phyloP scores from a whole-genome alignment of 108 stramenopile species.

The Discostella stelligeroides region DNA sequence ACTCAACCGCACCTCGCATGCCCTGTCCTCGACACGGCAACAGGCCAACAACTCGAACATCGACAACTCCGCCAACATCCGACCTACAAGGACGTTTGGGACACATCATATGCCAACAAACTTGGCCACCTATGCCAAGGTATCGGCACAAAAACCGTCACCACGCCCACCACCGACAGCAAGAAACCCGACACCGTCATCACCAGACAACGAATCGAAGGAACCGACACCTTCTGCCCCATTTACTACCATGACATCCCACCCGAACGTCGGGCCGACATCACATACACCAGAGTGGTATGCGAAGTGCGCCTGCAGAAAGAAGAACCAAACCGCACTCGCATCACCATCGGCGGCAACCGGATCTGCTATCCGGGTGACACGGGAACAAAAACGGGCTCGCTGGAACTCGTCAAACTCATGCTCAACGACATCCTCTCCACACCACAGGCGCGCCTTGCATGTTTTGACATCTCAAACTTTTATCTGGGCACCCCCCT shows the following conservation, averaged over 20 bases:
- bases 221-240: conserved; percentile 5
- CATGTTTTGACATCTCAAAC: conserved; percentile 46
- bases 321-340: conserved; percentile 15
- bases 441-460: conserved; percentile 15
- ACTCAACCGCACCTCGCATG: background rate
- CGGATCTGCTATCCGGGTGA: conserved; percentile 33
- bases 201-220: background rate
- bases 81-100: background rate
- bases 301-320: conserved; percentile 35
- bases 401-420: conserved; percentile 41
- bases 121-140: conserved; percentile 14
- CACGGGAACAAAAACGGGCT: conserved; percentile 31
- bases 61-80: background rate
- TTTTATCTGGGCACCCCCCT: conserved; percentile 51
- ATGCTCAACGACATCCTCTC: conserved; percentile 55
- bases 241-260: conserved; percentile 2
- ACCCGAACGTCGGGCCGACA: background rate
- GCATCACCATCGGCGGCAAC: conserved; percentile 51
- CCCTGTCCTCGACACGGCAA: background rate
- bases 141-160: background rate
- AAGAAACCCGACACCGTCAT: too few species aligned
- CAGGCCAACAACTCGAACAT: background rate
- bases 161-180: too few species aligned
- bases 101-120: conserved; percentile 1
- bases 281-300: conserved; percentile 4